A percentile compares a stretch with the other conserved stretches of the same genome.
phyloP scores from a whole-genome alignment of 2,329 filamentous ascomycete genomes.

The Cladosporium sp. region DNA sequence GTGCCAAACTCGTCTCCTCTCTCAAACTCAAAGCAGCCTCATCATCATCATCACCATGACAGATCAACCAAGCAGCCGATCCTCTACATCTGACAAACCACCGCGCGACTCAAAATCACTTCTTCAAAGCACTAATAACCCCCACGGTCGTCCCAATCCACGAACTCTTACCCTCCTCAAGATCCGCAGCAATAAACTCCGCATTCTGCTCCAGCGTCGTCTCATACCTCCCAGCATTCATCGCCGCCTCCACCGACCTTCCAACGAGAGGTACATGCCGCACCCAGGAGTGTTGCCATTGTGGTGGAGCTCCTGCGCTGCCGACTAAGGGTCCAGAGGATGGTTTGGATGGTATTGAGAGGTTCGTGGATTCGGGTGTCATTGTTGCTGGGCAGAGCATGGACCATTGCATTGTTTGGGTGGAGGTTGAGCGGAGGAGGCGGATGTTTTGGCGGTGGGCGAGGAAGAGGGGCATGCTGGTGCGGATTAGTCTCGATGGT shows the following conservation, averaged over 20 bases:
- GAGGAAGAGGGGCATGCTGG: constrained; percentile 33
- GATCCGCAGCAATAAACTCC: constrained; percentile 40
- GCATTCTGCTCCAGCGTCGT: constrained; percentile 39
- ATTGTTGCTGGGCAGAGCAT: constrained; percentile 36
- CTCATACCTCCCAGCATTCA: constrained; percentile 30
- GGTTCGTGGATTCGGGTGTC: constrained; percentile 29
- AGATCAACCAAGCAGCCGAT: too few species aligned
- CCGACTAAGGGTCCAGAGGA: constrained; percentile 23
- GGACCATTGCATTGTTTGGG: constrained; percentile 34
- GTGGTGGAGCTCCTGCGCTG: constrained; percentile 28
- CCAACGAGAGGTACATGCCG: constrained; percentile 32
- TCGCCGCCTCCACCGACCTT: constrained; percentile 23
- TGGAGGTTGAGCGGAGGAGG: constrained; percentile 28
- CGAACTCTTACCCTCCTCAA: constrained; percentile 27
- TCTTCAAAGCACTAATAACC: too few species aligned
- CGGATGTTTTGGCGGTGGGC: constrained; percentile 32
- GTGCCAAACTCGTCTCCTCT: too few species aligned
- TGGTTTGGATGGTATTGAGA: constrained; percentile 12
- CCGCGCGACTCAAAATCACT: too few species aligned
- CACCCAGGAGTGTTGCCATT: constrained; percentile 33
- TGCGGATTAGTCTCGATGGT: neutral
- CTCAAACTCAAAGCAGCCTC: too few species aligned
- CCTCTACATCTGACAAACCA: too few species aligned
- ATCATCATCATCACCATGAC: too few species aligned
- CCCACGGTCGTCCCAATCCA: constrained; percentile 35